phyloP scores from a whole-genome alignment of 1,284 basidiomycete species.

The Heterobasidion irregulare region DNA sequence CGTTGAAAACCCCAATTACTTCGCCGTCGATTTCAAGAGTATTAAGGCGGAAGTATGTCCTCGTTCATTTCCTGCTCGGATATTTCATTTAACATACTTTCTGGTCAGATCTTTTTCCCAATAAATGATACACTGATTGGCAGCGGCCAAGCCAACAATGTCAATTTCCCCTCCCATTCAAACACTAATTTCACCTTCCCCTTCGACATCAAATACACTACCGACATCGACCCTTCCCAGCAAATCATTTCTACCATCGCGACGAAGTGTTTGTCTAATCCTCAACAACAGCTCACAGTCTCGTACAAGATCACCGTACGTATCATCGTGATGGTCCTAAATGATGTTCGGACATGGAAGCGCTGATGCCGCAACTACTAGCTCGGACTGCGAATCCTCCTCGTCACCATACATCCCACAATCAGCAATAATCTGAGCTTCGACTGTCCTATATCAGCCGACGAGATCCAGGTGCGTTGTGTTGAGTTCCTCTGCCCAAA shows the following conservation, averaged over 20 bases:
- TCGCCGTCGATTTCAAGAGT: constrained; percentile 62
- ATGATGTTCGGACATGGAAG: neutral
- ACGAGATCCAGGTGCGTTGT: constrained; percentile 25
- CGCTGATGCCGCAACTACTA: constrained; percentile 25
- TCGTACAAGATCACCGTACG: constrained; percentile 63
- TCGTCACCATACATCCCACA: constrained; percentile 62
- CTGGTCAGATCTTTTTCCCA: constrained; percentile 62
- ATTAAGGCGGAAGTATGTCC: constrained; percentile 53
- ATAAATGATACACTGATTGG: constrained; percentile 64
- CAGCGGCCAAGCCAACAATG: constrained; percentile 50
- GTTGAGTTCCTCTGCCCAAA: neutral
- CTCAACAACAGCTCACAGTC: constrained; percentile 47
- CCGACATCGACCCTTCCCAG: constrained; percentile 47
- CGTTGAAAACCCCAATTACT: constrained; percentile 84
- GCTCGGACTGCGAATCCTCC: constrained; percentile 55
- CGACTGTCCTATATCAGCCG: constrained; percentile 48
- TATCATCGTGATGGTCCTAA: neutral
- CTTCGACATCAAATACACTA: constrained; percentile 67
- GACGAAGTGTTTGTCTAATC: constrained; percentile 57
- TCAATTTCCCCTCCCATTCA: constrained; percentile 58
- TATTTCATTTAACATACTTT: neutral
- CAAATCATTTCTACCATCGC: constrained; percentile 59
- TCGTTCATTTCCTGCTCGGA: constrained; percentile 4
- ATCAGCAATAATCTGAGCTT: constrained; percentile 63
- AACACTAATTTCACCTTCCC: constrained; percentile 79